These are phyloP conservation scores for Hypsizygus ulmarius DNA, from an alignment of 1,284 basidiomycete genomes.

Conservation along the genomic window DNA sequence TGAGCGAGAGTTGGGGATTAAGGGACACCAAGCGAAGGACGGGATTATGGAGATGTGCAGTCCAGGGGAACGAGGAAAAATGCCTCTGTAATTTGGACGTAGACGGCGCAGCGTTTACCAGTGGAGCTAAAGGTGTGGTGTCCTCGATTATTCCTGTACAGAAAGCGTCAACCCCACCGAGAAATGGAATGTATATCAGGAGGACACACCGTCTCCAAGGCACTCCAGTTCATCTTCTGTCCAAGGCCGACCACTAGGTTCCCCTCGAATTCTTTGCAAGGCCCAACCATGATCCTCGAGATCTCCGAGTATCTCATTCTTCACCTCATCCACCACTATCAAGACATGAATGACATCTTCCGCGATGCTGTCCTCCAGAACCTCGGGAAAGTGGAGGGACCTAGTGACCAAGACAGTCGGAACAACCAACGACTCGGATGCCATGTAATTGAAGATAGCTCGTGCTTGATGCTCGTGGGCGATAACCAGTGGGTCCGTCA, in stretches of 20 bases:
- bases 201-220: conserved; percentile 58
- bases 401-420: conserved; percentile 59
- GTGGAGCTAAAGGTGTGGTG: conserved; percentile 45
- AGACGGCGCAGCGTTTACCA: conserved; percentile 42
- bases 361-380: conserved; percentile 49
- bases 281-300: conserved; percentile 61
- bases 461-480: not conserved
- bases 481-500: not conserved
- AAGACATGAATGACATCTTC: conserved; percentile 59
- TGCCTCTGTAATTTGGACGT: conserved; percentile 45
- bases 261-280: conserved; percentile 58
- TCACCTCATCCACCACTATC: conserved; percentile 45
- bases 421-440: conserved; percentile 45
- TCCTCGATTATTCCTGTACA: conserved; percentile 50
- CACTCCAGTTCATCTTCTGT: conserved; percentile 64
- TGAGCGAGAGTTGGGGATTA: conserved; percentile 56
- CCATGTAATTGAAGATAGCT: conserved; percentile 7
- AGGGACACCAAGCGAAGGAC: conserved; percentile 70
- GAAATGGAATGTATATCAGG: not conserved
- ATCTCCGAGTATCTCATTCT: conserved; percentile 54
- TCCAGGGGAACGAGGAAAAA: conserved; percentile 73
- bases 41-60: conserved; percentile 67
- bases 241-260: conserved; percentile 61
- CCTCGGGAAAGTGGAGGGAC: conserved; percentile 60
- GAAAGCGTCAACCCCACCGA: not conserved